Evolutionary conservation across 768 basidiomycete genomes (phyloP), one percentile per base, ranked within the genome.

Genomic region (Pleurotus platypus): DNA sequence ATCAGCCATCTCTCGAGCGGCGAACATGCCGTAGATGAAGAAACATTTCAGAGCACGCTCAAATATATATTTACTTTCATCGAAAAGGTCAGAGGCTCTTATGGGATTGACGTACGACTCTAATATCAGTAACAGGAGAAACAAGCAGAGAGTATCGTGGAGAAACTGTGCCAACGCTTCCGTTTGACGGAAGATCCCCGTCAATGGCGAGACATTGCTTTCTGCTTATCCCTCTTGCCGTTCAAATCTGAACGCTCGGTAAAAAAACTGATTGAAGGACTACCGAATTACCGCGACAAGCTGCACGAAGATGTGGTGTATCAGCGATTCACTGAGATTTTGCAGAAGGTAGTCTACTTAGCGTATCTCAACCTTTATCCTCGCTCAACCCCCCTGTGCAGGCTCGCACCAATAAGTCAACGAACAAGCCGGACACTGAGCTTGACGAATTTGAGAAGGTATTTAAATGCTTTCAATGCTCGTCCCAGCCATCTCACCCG

Each of bases 181-280:
- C 82, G 90, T 20, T 76, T 92, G 3, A 85, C 90, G 0, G 89
- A 90, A 42, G 93, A 95, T 27, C 83, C 92, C 13, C 83, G 96
- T 4, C 97, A 98, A 67, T 99, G 97, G 97, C 84, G 94, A 20
- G 96, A 99, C 66, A 94, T 99, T 58, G 92, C 95, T 1, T 98
- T 87, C 72, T 99, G 96, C 68, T 75, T 99, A 2, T 94, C 96
- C 0, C 73, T 98, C 2, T 79, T 98, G 13, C 96, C 94, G 0
- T 99, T 92, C 89, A 98, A 98, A 69, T 95, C 94, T 1, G 97
- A 99, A 62, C 83, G 90, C 30, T 96, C 94, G 0, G 85, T 98
- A 64, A 98, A 97, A 82, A 97, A 95, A 69, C 83, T 98, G 58
- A 90, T 94, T 63, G 96, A 98, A 61, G 94, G 85, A 1, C 70